Base-by-base conservation (phyloP, 2,329 filamentous ascomycete genomes). In the Pestalotiopsis sp. region DNA sequence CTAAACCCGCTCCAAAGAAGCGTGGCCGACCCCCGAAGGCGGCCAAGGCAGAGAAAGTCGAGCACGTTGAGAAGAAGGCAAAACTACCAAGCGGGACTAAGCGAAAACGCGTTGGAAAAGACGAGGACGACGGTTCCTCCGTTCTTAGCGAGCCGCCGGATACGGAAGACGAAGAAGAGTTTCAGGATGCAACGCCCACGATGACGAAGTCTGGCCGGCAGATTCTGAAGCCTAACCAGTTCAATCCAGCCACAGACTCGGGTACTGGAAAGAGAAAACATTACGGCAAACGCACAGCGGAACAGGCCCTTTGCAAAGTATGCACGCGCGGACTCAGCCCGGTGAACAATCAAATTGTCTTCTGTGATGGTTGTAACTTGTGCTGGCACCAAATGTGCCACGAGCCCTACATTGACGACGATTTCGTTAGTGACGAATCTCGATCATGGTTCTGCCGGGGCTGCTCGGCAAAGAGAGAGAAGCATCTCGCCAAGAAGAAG, bases 371-470 rank as follows among this genome's bases (percentile, higher is more conserved):
- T 17, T 97, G 93, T 82, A 93, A 93, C 77, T 85, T 86, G 38
- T 88, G 90, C 57, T 97, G 93, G 87, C 93, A 97, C 79, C 92
- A 94, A 77, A 88, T 89, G 74, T 97, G 93, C 75, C 93, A 97
- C 78, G 87, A 92, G 69, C 93, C 93, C 1, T 86, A 87, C 9
- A 93, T 97, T 70, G 85, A 87, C n/a, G 87, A 91, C 70, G 88
- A 91, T 20, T 88, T 92, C 23, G 87, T 95, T 61, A 85, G 85
- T 45, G 87, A 93, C 70, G 84, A 90, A 71, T 87, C 88, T 70
- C 88, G 88, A 69, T 88, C 90, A 72, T 96, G 93, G 93, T 88
- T 90, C 75, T 96, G 93, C 75, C 81, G 81, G 6, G 83, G 86
- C 36, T 95, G 93, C 77, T 77, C 77, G 68, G 80, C 76, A 61